These are phyloP conservation scores for Aspergillus sparsus DNA, from an alignment of 495 filamentous ascomycete genomes.

Conservation along the genomic window DNA sequence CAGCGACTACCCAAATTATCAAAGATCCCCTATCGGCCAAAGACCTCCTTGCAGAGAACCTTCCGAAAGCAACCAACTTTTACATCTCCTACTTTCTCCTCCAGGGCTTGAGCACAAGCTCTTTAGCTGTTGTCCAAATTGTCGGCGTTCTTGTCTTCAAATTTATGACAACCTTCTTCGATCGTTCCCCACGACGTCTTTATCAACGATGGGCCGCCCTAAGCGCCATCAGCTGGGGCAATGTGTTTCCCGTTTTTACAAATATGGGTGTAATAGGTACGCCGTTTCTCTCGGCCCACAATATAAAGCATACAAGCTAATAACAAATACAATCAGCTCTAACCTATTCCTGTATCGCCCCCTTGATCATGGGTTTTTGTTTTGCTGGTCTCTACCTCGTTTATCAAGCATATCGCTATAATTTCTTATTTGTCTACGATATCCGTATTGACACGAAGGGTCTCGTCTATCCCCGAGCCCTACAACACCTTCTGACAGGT, in stretches of 20 bases:
- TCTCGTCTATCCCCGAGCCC: constrained; percentile 79
- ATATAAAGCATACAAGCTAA: neutral
- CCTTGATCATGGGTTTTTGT: constrained; percentile 80
- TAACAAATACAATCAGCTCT: constrained; percentile 48
- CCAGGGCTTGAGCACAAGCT: constrained; percentile 75
- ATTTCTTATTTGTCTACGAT: constrained; percentile 86
- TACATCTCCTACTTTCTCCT: constrained; percentile 92
- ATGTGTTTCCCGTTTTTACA: constrained; percentile 81
- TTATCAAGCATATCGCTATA: constrained; percentile 89
- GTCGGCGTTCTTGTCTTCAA: constrained; percentile 71
- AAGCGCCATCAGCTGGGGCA: constrained; percentile 72
- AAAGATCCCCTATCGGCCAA: constrained; percentile 62
- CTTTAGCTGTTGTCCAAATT: constrained; percentile 71
- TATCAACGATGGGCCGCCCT: constrained; percentile 65
- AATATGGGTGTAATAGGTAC: constrained; percentile 80
- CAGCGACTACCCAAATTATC: constrained; percentile 63
- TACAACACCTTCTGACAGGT: constrained; percentile 83
- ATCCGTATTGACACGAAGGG: constrained; percentile 83
- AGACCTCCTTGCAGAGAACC: constrained; percentile 65
- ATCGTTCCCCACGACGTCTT: constrained; percentile 64
- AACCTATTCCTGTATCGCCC: constrained; percentile 82
- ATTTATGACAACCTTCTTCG: constrained; percentile 66
- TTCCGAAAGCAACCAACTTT: constrained; percentile 84
- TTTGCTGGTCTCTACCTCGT: constrained; percentile 76
- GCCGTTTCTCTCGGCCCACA: neutral